A percentile compares a stretch with the other conserved stretches of the same genome.
Conservation (phyloP, 2,329 filamentous ascomycete genomes). For the Sarocladium strictum region DNA sequence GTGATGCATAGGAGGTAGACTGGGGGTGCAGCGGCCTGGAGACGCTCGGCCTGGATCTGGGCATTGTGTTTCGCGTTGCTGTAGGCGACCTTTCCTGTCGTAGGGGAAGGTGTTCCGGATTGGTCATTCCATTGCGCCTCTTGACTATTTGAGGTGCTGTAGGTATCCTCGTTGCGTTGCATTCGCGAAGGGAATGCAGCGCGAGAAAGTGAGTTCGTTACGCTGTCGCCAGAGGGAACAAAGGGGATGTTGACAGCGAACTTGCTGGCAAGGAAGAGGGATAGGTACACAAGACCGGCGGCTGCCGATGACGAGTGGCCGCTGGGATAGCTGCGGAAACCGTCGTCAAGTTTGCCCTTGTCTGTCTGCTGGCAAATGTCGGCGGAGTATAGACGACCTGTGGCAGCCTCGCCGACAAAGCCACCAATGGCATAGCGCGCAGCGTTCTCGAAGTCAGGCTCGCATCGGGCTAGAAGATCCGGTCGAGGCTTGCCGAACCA, state of each 20-base stretch:
- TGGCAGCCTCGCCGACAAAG: conserved; percentile 42
- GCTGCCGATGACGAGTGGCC: conserved; percentile 61
- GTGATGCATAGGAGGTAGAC: conserved; percentile 67
- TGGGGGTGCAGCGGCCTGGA: conserved; percentile 75
- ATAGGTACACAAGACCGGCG: conserved; percentile 77
- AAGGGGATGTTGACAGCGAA: conserved; percentile 70
- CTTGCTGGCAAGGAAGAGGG: conserved; percentile 80
- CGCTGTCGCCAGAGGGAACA: conserved; percentile 40
- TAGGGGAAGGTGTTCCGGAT: conserved; percentile 17
- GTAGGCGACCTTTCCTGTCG: conserved; percentile 19
- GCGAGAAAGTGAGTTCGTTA: conserved; percentile 39
- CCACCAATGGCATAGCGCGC: conserved; percentile 57
- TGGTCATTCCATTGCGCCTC: conserved; percentile 26
- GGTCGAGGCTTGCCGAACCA: conserved; percentile 66
- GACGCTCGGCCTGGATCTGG: conserved; percentile 40
- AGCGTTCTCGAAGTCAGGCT: conserved; percentile 65
- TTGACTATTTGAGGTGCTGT: conserved; percentile 32
- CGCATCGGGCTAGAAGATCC: conserved; percentile 74
- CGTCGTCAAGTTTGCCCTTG: conserved; percentile 60
- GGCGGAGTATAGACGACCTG: conserved; percentile 66
- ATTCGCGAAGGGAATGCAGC: conserved; percentile 70
- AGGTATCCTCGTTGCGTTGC: conserved; percentile 17
- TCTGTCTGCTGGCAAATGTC: conserved; percentile 68
- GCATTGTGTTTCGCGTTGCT: conserved; percentile 22
- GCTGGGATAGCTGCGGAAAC: conserved; percentile 70